Evolutionary conservation across 2,329 filamentous ascomycete genomes (phyloP).

Genomic region (Iodosphaeria phyllophila): DNA sequence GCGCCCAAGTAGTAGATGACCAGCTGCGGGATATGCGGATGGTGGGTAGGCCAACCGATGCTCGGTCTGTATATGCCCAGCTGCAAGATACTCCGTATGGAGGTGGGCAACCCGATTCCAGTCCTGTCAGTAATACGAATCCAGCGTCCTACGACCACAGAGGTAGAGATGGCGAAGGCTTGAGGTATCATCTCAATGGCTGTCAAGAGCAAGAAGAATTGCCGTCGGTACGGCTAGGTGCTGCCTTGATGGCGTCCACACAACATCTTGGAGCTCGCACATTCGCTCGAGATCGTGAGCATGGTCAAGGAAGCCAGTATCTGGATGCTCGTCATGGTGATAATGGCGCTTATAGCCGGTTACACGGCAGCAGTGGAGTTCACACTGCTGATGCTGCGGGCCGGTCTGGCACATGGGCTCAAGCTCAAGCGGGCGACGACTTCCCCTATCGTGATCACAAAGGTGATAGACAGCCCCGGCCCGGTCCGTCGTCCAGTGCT

Average conservation of each 20-base stretch:
- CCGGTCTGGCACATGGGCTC: constrained; percentile 11
- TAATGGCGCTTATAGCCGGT: constrained; percentile 1
- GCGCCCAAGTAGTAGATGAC: constrained; percentile 18
- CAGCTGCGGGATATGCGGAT: constrained; percentile 17
- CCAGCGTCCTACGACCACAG: too few relatives aligned
- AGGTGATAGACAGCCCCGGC: constrained; percentile 15
- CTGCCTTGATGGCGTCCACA: too few relatives aligned
- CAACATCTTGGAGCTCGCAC: too few relatives aligned
- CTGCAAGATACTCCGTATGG: constrained; percentile 1
- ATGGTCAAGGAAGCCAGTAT: too few relatives aligned
- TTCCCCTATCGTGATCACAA: constrained; percentile 18
- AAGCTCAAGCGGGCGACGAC: constrained; percentile 19
- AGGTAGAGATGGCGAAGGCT: too few relatives aligned
- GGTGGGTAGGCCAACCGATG: constrained; percentile 3
- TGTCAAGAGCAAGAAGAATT: too few relatives aligned
- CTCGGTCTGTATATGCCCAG: constrained; percentile 5
- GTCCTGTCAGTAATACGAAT: neutral
- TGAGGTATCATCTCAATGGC: too few relatives aligned
- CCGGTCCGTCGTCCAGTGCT: constrained; percentile 16
- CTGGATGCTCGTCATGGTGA: too few relatives aligned
- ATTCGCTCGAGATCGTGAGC: too few relatives aligned
- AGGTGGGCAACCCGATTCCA: neutral
- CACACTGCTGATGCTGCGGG: too few relatives aligned
- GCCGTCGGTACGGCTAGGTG: too few relatives aligned
- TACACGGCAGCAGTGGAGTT: constrained; percentile 6